Evolutionary conservation across 176 grass and related monocot genomes (phyloP).

Genomic region (Ensete ventricosum): DNA sequence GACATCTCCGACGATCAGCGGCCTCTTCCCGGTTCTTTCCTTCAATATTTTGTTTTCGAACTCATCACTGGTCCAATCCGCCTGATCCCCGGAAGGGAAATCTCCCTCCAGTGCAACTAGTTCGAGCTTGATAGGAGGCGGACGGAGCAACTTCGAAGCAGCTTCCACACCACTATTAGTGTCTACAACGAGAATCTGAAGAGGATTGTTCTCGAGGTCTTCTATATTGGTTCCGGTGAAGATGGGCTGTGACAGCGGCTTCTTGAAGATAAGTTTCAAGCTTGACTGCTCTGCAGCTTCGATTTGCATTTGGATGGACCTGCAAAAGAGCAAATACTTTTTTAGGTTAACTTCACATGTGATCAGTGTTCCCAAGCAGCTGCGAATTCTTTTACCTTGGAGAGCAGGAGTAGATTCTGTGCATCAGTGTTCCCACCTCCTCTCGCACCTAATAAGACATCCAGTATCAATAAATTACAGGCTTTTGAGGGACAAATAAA

Average conservation of each 20-base stretch:
- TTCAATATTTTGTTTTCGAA: slow-evolving; percentile 45
- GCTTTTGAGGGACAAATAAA: too few relatives aligned
- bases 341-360: neutral
- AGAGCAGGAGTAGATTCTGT: slow-evolving; percentile 34
- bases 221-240: slow-evolving; percentile 89
- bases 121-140: slow-evolving; percentile 44
- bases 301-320: slow-evolving; percentile 25
- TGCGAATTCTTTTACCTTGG: slow-evolving; percentile 17
- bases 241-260: slow-evolving; percentile 33
- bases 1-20: slow-evolving; percentile 67
- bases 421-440: slow-evolving; percentile 47
- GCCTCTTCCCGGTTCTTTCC: slow-evolving; percentile 61
- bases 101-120: slow-evolving; percentile 66
- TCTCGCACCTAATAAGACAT: slow-evolving; percentile 54
- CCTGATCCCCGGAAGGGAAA: slow-evolving; percentile 32
- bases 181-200: slow-evolving; percentile 48
- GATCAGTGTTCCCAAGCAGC: neutral
- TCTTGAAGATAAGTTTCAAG: slow-evolving; percentile 47
- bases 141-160: neutral
- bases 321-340: slow-evolving; percentile 7
- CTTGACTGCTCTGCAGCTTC: slow-evolving; percentile 15
- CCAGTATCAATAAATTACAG: neutral
- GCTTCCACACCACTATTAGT: slow-evolving; percentile 20
- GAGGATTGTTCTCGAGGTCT: slow-evolving; percentile 19
- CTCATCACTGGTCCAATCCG: slow-evolving; percentile 39